phyloP scores from a whole-genome alignment of 768 basidiomycete genomes.

The Tylopilus cervinicoccineus region DNA sequence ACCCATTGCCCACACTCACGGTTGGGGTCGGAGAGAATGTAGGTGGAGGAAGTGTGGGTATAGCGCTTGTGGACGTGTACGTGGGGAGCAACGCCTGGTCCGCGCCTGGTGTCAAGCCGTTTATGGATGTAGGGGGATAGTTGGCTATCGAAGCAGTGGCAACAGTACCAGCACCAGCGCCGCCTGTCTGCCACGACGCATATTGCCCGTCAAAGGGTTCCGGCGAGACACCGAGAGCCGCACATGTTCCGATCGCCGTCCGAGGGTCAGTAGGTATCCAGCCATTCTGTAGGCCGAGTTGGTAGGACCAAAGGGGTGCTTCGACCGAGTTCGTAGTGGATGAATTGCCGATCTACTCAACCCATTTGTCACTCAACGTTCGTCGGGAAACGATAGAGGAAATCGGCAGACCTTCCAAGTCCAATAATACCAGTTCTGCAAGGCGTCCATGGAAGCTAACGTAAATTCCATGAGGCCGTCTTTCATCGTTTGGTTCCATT shows the following conservation, averaged over 20 bases:
- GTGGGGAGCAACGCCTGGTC: constrained; percentile 45
- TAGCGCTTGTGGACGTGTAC: constrained; percentile 58
- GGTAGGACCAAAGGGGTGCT: constrained; percentile 67
- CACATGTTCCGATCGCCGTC: constrained; percentile 60
- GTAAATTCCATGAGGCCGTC: constrained; percentile 48
- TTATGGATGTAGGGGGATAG: constrained; percentile 54
- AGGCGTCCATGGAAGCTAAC: constrained; percentile 60
- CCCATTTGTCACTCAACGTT: background rate
- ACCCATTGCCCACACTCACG: constrained; percentile 48
- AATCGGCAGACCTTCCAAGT: constrained; percentile 57
- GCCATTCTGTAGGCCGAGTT: constrained; percentile 65
- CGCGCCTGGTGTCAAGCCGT: constrained; percentile 38
- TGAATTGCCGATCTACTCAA: constrained; percentile 51
- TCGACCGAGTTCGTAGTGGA: constrained; percentile 44
- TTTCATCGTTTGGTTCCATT: constrained; percentile 51
- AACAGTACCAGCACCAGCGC: constrained; percentile 47
- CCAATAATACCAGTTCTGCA: constrained; percentile 73
- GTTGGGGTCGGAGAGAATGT: constrained; percentile 45
- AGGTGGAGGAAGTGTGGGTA: constrained; percentile 53
- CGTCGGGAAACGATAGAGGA: background rate
- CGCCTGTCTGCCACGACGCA: constrained; percentile 68
- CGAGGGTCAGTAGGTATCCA: constrained; percentile 80
- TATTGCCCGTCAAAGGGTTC: constrained; percentile 50
- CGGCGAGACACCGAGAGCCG: constrained; percentile 42
- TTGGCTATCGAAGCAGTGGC: constrained; percentile 38